These are phyloP conservation scores for Lolium perenne DNA, from an alignment of 176 grass and related monocot species.

Conservation along the genomic window DNA sequence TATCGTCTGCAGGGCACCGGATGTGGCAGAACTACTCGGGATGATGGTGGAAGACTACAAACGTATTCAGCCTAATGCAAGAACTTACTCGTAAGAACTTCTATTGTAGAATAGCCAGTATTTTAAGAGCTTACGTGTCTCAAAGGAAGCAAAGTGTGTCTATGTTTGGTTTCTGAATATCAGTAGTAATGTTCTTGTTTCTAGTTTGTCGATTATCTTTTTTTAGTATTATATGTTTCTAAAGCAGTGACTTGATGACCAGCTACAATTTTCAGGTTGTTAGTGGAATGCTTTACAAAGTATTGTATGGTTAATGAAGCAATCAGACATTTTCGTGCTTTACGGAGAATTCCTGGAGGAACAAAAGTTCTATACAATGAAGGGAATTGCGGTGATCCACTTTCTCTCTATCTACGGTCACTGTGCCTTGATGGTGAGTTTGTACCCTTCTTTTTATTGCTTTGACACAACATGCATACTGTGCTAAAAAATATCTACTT, in stretches of 20 bases:
- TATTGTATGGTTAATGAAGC: constrained; percentile 96
- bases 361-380: constrained; percentile 84
- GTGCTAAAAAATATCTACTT: constrained; percentile 29
- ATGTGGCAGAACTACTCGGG: constrained; percentile 88
- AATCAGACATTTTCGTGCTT: constrained; percentile 92
- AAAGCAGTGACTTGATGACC: constrained; percentile 34
- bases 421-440: constrained; percentile 84
- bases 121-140: constrained; percentile 7
- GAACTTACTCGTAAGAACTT: constrained; percentile 88
- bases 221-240: constrained; percentile 10
- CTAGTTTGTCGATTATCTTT: constrained; percentile 12
- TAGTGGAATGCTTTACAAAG: constrained; percentile 98
- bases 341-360: constrained; percentile 82
- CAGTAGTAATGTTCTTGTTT: constrained; percentile 16
- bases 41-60: constrained; percentile 99
- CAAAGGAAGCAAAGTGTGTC: constrained; percentile 10
- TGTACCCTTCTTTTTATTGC: constrained; percentile 24
- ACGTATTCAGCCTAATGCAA: constrained; percentile 87
- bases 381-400: constrained; percentile 88
- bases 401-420: constrained; percentile 94
- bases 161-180: constrained; percentile 28
- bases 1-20: constrained; percentile 67
- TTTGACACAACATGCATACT: constrained; percentile 18
- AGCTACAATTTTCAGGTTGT: constrained; percentile 61
- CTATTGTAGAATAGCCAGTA: constrained; percentile 1